Percentiles rank a stretch among this genome's conserved stretches.
Evolutionary conservation across 495 filamentous ascomycete species (phyloP).

Genomic region (Pseudotulostoma volvatum): DNA sequence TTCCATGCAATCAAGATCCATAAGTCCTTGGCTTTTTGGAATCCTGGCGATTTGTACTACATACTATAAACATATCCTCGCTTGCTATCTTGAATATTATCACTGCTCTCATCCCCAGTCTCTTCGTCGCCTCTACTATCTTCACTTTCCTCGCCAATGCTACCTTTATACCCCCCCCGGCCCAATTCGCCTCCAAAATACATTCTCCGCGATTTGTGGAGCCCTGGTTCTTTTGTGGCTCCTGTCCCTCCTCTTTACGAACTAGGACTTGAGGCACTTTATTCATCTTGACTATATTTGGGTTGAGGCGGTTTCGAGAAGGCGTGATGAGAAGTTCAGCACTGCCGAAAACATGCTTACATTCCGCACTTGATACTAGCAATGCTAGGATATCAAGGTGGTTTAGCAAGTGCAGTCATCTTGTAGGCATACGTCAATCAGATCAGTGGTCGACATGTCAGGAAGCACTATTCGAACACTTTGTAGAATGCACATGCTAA

Average conservation of each 20-base stretch:
- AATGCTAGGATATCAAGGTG: too few relatives aligned
- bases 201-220: background rate
- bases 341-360: background rate
- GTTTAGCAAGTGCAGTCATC: too few relatives aligned
- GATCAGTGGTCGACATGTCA: too few relatives aligned
- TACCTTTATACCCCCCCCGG: background rate
- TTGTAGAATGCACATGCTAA: too few relatives aligned
- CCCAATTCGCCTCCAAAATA: background rate
- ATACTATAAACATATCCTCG: too few relatives aligned
- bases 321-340: background rate
- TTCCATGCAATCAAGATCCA: background rate
- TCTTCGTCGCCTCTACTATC: background rate
- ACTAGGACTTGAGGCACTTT: too few relatives aligned
- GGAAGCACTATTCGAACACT: too few relatives aligned
- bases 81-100: too few relatives aligned
- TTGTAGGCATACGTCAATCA: too few relatives aligned
- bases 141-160: background rate
- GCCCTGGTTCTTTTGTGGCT: background rate
- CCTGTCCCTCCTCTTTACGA: background rate
- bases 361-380: background rate
- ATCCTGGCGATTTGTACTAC: too few relatives aligned
- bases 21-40: background rate
- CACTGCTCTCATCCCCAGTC: background rate
- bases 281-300: background rate
- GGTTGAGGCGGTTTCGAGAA: background rate